Percentiles rank a stretch among this genome's conserved stretches.
phyloP scores from a whole-genome alignment of 306 rosid genomes.

The Ormosia semicastrata region DNA sequence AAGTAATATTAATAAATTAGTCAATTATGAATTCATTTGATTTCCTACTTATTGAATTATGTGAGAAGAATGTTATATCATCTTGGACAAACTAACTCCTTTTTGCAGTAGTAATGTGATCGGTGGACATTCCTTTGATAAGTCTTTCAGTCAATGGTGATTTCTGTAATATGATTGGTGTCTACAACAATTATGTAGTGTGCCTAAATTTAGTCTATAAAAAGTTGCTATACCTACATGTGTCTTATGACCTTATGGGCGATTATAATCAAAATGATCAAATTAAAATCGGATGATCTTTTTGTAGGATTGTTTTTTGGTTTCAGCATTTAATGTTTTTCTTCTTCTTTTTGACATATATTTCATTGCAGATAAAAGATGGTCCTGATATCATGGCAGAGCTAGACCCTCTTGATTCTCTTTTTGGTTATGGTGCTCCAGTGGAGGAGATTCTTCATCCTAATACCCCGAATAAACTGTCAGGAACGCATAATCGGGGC shows the following conservation, averaged over 20 bases:
- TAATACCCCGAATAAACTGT: conserved; percentile 34
- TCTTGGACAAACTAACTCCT: not conserved
- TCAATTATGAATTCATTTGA: not conserved
- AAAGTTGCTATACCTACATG: not conserved
- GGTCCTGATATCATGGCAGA: conserved; percentile 42
- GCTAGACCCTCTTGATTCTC: conserved; percentile 63
- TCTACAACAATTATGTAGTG: not conserved
- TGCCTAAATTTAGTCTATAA: not conserved
- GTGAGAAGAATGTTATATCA: not conserved
- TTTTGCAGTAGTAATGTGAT: conserved; percentile 5
- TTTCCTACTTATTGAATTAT: not conserved
- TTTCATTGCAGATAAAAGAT: conserved; percentile 44
- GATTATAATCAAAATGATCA: conserved; percentile 1
- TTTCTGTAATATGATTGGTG: not conserved
- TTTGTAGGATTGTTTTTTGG: not conserved
- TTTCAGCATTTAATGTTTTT: not conserved
- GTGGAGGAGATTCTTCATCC: conserved; percentile 53
- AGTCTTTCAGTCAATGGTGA: not conserved
- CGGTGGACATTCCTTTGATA: not conserved
- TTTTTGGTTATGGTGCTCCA: conserved; percentile 52
- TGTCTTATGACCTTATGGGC: not conserved
- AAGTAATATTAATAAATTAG: not conserved
- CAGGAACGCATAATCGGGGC: conserved; percentile 37
- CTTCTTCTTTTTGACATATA: not conserved
- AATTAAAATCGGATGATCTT: not conserved